Base-by-base conservation (phyloP, 768 basidiomycete genomes). In the Tylopilus subfusipes region DNA sequence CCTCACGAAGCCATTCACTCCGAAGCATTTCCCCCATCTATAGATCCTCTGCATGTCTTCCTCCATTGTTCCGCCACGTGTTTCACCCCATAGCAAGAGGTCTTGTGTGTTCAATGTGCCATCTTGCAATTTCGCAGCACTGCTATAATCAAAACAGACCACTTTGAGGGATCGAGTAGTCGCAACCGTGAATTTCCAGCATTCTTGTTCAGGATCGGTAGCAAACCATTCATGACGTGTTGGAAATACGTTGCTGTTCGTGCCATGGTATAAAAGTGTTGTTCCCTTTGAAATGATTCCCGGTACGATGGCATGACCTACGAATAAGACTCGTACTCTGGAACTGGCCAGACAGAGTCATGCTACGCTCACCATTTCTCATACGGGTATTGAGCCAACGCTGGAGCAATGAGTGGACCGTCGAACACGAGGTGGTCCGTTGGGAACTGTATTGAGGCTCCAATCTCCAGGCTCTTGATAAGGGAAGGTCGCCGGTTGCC, bases 91-190 rank as follows among this genome's bases (percentile, higher is more conserved):
- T 21, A n/a, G 59, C 50, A 4, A 81, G 18, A 80, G 62, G 51
- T 81, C 80, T 52, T 82, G 80, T 12, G 67, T 72, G 48, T 82
- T 77, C 69, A 81, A 54, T 5, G 75, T 47, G 0, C 79, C 79
- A 1, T 61, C 63, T 16, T 46, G 21, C 64, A 78, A 65, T 50
- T 79, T 80, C 1, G 71, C 74, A 0, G 76, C 79, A 49, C 79
- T 79, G 42, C 66, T 76, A 0, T 81, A 80, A 48, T 83, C 81
- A 40, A 82, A 82, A 56, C 82, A 81, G 9, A 82, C 52, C 4
- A 82, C 62, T 38, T 75, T 77, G 30, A 82, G 61, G 1, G 77
- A 63, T 18, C 67, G 60, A 27, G 59, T 68, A 13, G 59, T 38
- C 9, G 44, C 58, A 4, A 64, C 48, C 3, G 60, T 59, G n/a